Conservation (phyloP, 2,329 filamentous ascomycete species). For the Pseudocercospora eumusae region DNA sequence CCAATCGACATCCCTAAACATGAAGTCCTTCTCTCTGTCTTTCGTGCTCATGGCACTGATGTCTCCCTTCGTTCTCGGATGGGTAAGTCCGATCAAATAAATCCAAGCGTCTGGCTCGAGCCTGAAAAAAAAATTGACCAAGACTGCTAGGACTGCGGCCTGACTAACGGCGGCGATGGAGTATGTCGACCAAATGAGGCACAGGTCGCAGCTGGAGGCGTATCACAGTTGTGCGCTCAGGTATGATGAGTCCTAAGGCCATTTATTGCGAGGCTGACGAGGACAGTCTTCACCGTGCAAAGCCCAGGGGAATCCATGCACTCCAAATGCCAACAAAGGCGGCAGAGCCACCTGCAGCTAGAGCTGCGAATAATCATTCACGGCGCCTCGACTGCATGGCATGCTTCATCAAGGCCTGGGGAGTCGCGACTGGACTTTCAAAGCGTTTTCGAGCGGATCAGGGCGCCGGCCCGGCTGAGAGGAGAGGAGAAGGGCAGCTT, state of each 20-base stretch:
- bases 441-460: too few relatives aligned
- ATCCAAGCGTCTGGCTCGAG: too few relatives aligned
- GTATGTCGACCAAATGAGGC: background rate
- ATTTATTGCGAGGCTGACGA: too few relatives aligned
- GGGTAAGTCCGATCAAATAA: background rate
- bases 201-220: background rate
- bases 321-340: background rate
- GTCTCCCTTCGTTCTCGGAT: conserved; percentile 1
- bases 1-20: too few relatives aligned
- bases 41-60: background rate
- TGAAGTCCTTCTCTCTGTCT: background rate
- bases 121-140: too few relatives aligned
- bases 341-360: background rate
- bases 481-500: too few relatives aligned
- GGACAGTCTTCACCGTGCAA: background rate
- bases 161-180: background rate
- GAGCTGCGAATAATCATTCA: background rate
- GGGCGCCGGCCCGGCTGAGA: too few relatives aligned
- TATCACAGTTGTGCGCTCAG: background rate
- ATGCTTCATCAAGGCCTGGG: too few relatives aligned
- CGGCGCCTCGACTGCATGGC: too few relatives aligned
- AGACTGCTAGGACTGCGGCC: background rate
- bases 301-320: background rate
- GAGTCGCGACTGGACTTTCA: too few relatives aligned
- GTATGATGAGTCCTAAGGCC: too few relatives aligned